Evolutionary conservation across 345 rosid species (phyloP), one percentile per base, ranked within the genome.

Genomic region (Arabidopsis suecica): DNA sequence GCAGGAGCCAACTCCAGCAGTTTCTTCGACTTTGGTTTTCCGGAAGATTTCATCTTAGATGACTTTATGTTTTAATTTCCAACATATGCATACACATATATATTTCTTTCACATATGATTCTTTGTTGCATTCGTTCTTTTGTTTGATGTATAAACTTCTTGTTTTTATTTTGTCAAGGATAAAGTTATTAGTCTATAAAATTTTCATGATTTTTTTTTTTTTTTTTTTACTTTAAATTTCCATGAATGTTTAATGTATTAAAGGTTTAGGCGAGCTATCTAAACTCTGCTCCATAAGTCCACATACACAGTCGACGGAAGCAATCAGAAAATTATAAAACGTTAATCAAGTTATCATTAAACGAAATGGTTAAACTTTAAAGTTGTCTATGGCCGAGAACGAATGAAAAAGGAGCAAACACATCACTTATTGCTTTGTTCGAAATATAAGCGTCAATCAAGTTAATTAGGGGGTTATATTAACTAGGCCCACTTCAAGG

Each of bases 11-110:
- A 84, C 68, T 80, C 86, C 84, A 87, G 87, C 80, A 82, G 81
- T 83, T 85, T 90, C 76, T 82, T 91, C 51, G 84, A 90, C 82
- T 88, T 94, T 55, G 91, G 86, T 30, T 84, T 90, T 79, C 96
- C 93, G 1, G 89, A 87, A 61, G 77, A 84, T 78, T 85, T 91
- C 65, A 85, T 80, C 71, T 73, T 94, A 61, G 83, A 74, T 40
- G 95, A 91, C 65, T 90, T 91, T 78, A 60, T 90, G 86, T 88
- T 30, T 36, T 65, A 33, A 50, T 18, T 6, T 30, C 14, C 34
- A 65, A 11, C 65, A 57, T 48, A 37, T 65, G 40, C 57, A 5
- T 73, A 40, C 7, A 49, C 47, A 42, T 42, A 8, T 36, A 2
- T 54, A 14, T 25, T 5, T 33, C 16, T 5, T 22, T 55, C 5